Percentiles rank a stretch among this genome's conserved stretches.
Evolutionary conservation across 257 asterid species (phyloP).

Genomic region (Capsicum rhomboideum): DNA sequence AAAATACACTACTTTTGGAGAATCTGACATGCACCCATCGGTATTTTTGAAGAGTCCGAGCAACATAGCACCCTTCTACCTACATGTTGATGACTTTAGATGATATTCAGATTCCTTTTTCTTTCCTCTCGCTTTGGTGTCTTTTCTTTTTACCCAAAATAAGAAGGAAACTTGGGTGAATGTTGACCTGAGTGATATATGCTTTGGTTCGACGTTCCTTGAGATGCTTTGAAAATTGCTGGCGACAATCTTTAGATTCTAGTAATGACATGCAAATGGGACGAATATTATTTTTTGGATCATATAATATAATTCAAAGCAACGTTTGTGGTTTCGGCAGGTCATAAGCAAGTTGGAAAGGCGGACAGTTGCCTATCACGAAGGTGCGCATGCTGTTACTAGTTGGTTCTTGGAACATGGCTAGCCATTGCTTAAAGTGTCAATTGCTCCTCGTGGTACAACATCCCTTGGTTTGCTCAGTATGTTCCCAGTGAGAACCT

Average conservation of each 20-base stretch:
- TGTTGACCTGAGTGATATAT: background rate
- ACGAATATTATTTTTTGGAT: background rate
- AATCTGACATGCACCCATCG: no score
- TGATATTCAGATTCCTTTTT: background rate
- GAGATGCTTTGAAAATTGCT: background rate
- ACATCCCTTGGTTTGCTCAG: conserved; percentile 98
- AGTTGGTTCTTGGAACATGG: conserved; percentile 93
- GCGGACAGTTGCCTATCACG: conserved; percentile 89
- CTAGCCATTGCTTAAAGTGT: conserved; percentile 83
- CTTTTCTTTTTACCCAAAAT: background rate
- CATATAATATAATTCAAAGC: background rate
- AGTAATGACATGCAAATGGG: background rate
- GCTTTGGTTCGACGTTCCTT: background rate
- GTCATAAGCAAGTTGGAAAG: conserved; percentile 86
- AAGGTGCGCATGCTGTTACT: conserved; percentile 90
- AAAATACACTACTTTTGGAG: no score
- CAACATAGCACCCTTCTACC: no score
- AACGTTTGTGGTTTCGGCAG: conserved; percentile 24
- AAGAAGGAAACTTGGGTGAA: background rate
- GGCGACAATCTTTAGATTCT: background rate
- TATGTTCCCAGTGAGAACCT: conserved; percentile 92
- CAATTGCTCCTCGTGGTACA: conserved; percentile 92
- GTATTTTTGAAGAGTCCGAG: no score
- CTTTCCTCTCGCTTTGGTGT: background rate
- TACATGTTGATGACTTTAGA: background rate